Conservation (phyloP, 2,329 filamentous ascomycete genomes). For the Penicillium sp. region DNA sequence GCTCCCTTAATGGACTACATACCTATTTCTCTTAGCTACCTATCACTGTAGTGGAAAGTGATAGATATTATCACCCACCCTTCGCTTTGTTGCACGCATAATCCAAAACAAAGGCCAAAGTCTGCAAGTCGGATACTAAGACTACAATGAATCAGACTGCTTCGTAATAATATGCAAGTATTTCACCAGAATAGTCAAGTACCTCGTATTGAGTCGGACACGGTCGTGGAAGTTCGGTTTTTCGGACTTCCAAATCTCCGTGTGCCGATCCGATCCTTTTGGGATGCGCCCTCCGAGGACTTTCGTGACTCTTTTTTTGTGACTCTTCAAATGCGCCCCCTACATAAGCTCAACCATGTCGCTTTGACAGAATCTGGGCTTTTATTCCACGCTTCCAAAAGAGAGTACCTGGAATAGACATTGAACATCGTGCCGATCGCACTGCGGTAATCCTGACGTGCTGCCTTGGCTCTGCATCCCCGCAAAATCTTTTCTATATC, state of each 20-base stretch:
- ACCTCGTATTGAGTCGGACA: not conserved
- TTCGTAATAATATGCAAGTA: not conserved
- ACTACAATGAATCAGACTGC: not conserved
- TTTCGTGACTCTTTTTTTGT: no score
- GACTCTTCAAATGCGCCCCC: not conserved
- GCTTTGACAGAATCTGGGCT: not conserved
- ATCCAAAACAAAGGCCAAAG: not conserved
- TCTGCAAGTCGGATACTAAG: not conserved
- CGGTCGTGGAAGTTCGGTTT: constrained; percentile 1
- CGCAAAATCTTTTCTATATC: constrained; percentile 1
- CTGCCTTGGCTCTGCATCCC: constrained; percentile 2
- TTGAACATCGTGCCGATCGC: not conserved
- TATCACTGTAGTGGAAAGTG: not conserved
- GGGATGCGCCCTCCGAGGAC: not conserved
- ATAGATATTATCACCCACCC: not conserved
- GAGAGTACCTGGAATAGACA: not conserved
- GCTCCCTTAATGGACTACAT: not conserved
- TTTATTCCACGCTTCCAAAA: not conserved
- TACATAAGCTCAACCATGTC: not conserved
- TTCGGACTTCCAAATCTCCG: constrained; percentile 2
- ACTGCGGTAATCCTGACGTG: constrained; percentile 3
- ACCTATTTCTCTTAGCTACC: not conserved
- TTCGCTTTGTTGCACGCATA: not conserved
- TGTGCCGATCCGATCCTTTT: not conserved
- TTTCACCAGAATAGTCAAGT: not conserved